Percentiles rank a stretch among this genome's conserved stretches.
Conservation (phyloP, 768 basidiomycete species). For the Scleroderma citrinum region DNA sequence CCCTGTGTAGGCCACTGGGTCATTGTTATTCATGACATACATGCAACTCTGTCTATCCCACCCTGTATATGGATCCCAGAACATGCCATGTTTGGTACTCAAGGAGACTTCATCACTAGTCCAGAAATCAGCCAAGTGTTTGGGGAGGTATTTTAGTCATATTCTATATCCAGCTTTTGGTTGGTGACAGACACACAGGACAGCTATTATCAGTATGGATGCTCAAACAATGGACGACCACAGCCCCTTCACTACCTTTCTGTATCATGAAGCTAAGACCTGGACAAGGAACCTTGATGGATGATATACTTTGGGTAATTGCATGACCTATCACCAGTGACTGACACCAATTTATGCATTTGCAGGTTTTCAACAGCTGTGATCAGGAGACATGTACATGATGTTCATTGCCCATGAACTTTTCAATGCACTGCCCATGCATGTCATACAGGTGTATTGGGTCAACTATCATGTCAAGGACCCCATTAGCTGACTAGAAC, state of each 20-base stretch:
- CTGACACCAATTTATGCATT: too few relatives aligned
- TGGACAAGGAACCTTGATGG: slow-evolving; percentile 87
- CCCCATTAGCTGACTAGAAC: neutral
- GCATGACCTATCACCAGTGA: too few relatives aligned
- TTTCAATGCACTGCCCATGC: slow-evolving; percentile 93
- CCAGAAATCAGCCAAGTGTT: slow-evolving; percentile 96
- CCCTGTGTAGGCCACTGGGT: slow-evolving; percentile 67
- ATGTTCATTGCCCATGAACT: slow-evolving; percentile 94
- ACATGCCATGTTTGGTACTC: slow-evolving; percentile 73
- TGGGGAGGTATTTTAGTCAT: slow-evolving; percentile 68
- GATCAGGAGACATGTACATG: slow-evolving; percentile 52
- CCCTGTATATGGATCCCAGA: slow-evolving; percentile 73
- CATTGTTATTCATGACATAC: slow-evolving; percentile 81
- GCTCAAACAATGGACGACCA: slow-evolving; percentile 63
- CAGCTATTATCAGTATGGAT: slow-evolving; percentile 90
- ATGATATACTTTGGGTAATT: slow-evolving; percentile 75
- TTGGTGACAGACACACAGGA: slow-evolving; percentile 35
- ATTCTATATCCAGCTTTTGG: neutral
- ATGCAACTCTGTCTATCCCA: slow-evolving; percentile 90
- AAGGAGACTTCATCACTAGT: slow-evolving; percentile 93
- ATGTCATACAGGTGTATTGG: slow-evolving; percentile 69
- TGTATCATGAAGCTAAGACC: slow-evolving; percentile 91
- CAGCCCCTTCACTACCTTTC: slow-evolving; percentile 43
- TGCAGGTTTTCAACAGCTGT: slow-evolving; percentile 45
- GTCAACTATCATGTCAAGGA: neutral